Percentiles rank a stretch among this genome's conserved stretches.
These are phyloP conservation scores for Hypoxylon sp. DNA, from an alignment of 2,329 filamentous ascomycete species.

Conservation along the genomic window DNA sequence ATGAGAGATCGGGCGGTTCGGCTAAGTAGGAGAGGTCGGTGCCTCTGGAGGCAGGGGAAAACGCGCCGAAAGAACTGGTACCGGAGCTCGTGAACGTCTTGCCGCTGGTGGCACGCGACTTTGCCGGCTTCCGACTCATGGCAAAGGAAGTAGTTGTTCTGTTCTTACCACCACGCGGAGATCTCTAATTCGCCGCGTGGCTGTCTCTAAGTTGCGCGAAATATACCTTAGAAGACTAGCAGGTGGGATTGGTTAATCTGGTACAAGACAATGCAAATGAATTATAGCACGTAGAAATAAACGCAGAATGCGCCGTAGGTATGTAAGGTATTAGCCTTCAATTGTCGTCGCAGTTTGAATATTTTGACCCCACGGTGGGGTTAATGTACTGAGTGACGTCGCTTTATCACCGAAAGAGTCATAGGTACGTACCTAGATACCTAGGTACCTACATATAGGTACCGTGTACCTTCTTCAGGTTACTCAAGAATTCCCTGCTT, in stretches of 20 bases:
- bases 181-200: conserved; percentile 5
- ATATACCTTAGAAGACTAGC: neutral
- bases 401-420: conserved; percentile 16
- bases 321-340: neutral
- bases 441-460: no score
- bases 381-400: conserved; percentile 42
- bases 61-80: conserved; percentile 50
- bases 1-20: conserved; percentile 84
- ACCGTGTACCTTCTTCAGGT: no score
- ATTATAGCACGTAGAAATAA: neutral
- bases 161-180: neutral
- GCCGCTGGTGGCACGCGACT: conserved; percentile 49
- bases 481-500: neutral
- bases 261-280: neutral
- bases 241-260: neutral
- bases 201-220: neutral
- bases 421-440: conserved; percentile 11
- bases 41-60: conserved; percentile 57
- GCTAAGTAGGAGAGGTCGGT: conserved; percentile 84
- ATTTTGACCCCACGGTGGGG: conserved; percentile 52
- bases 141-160: conserved; percentile 16
- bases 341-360: conserved; percentile 22
- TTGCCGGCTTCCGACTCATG: conserved; percentile 52
- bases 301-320: conserved; percentile 7
- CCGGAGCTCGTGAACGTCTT: conserved; percentile 45